Evolutionary conservation across 2,329 filamentous ascomycete genomes (phyloP), one percentile per base, ranked within the genome.

Genomic region (Phoma herbarum): DNA sequence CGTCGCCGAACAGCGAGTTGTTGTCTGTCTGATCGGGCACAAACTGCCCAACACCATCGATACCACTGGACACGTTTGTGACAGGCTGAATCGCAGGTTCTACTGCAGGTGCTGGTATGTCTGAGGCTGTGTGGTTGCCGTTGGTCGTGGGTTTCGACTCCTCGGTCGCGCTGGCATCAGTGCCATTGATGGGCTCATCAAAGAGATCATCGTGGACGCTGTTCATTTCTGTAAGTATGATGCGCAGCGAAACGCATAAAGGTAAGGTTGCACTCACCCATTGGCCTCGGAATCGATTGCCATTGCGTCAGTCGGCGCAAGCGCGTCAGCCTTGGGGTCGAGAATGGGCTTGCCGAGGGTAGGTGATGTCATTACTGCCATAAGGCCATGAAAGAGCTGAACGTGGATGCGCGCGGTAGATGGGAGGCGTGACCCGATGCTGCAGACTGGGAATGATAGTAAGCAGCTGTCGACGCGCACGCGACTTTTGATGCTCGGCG

Each of bases 231-330:
- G 60, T 61, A 64, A 42, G 43, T 22, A 37, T 31, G 2, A 23
- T 31, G 46, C 41, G 46, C 57, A 48, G 60, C 59, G 44, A 50
- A 22, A 9, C 42, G 35, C 37, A n/a, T n/a, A 26, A 28, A 52
- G 55, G 57, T 42, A 57, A 48, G 26, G 43, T 62, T 51, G 58
- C 50, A 85, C 86, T 84, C 80, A 88, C 86, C 85, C 85, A 73
- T 88, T 86, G 68, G 84, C 78, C 43, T 83, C 80, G 60, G 78
- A 74, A 69, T 85, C 80, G 57, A 85, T 77, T 59, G 82, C 80
- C 81, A 84, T 84, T 66, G 79, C 80, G 68, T 82, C 80, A 70
- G 78, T 75, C 68, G 79, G 76, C 75, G 77, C 67, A 66, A 73
- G 68, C 51, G 82, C 78, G 72, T 77, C 79, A 71, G 80, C 76